Percentiles rank a stretch among this genome's conserved stretches.
Conservation (phyloP, 169 alveolate genomes). For the Blepharisma undulans region DNA sequence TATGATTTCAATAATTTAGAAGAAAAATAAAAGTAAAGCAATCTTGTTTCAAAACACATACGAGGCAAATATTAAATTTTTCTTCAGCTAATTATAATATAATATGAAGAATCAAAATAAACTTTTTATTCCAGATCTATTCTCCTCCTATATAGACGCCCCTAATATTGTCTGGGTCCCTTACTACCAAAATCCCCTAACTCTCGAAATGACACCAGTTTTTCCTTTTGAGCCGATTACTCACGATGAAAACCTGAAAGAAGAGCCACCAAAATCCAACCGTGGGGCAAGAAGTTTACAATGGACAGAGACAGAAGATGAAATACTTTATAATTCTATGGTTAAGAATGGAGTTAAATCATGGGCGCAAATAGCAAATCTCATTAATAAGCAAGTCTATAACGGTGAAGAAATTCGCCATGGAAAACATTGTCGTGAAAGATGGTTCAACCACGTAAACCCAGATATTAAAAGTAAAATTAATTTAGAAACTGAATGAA, state of each 20-base stretch:
- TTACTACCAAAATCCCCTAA: background rate
- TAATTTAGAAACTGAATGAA: background rate
- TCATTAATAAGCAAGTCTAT: background rate
- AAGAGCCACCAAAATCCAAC: background rate
- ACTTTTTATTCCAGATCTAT: too few species aligned
- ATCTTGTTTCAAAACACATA: too few species aligned
- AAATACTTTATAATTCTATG: background rate
- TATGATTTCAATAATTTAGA: too few species aligned
- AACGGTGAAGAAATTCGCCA: constrained; percentile 28
- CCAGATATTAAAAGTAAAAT: constrained; percentile 48
- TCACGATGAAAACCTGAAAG: background rate
- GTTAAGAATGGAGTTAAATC: background rate
- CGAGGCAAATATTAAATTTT: too few species aligned
- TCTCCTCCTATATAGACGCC: too few species aligned
- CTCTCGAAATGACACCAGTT: background rate
- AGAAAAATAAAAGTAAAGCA: too few species aligned
- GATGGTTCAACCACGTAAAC: constrained; percentile 57
- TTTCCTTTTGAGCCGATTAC: background rate
- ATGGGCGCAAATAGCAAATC: background rate
- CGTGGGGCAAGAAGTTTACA: background rate
- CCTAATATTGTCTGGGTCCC: too few species aligned
- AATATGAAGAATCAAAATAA: too few species aligned
- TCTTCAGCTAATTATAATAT: too few species aligned
- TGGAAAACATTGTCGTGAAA: constrained; percentile 62
- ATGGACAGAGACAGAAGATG: background rate